phyloP scores from a whole-genome alignment of 1,139 yeast species.

The Protomyces gravidus region DNA sequence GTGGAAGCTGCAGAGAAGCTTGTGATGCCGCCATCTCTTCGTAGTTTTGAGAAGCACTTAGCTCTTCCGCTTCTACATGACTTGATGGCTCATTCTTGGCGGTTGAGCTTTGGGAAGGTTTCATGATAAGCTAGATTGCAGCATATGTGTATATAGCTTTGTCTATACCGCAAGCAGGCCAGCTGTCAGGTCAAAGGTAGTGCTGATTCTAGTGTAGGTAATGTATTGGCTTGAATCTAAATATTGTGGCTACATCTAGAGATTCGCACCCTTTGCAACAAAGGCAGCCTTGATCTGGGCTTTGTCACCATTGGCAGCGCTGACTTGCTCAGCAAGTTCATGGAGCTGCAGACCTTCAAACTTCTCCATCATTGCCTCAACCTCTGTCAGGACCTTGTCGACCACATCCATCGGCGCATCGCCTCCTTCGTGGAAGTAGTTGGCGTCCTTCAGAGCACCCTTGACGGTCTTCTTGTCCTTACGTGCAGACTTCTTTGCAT shows the following conservation, averaged over 20 bases:
- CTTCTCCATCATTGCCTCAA: constrained; percentile 70
- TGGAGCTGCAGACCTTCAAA: constrained; percentile 61
- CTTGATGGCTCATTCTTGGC: no score
- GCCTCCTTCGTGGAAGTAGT: constrained; percentile 71
- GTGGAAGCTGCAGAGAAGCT: constrained; percentile 11
- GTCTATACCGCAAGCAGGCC: no score
- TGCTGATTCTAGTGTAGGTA: no score
- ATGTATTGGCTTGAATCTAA: no score
- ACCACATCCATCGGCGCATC: constrained; percentile 61
- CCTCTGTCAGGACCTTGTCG: constrained; percentile 51
- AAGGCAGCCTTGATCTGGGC: constrained; percentile 37
- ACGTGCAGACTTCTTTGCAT: constrained; percentile 94
- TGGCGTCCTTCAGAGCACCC: constrained; percentile 74
- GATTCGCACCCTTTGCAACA: constrained; percentile 13
- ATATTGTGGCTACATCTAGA: neutral
- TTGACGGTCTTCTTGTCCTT: constrained; percentile 94
- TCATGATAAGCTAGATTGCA: no score
- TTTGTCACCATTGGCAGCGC: constrained; percentile 50
- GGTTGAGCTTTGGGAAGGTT: no score
- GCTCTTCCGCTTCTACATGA: no score
- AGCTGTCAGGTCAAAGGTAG: no score
- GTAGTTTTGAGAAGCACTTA: no score
- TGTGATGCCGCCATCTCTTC: no score
- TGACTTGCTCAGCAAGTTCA: constrained; percentile 40
- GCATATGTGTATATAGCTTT: no score